Conservation (phyloP, 2,329 filamentous ascomycete species). For the Ascochyta lentis region DNA sequence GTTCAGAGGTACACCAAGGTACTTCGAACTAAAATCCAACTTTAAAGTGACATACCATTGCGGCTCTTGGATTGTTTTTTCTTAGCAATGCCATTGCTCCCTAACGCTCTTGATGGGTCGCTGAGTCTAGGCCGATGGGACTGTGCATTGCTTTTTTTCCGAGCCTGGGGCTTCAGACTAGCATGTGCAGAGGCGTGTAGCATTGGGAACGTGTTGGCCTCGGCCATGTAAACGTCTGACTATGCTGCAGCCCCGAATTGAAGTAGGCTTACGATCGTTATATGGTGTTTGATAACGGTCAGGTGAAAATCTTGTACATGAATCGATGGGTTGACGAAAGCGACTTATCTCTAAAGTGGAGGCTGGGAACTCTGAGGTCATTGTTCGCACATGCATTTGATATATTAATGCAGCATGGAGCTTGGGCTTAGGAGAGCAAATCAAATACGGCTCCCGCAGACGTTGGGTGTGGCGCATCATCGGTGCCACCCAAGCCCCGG, state of each 20-base stretch:
- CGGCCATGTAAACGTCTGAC: constrained; percentile 30
- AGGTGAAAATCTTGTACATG: constrained; percentile 16
- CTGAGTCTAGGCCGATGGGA: constrained; percentile 31
- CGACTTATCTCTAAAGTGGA: constrained; percentile 15
- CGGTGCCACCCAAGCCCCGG: constrained; percentile 53
- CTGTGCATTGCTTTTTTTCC: background rate
- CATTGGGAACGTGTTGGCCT: background rate
- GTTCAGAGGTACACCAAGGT: background rate
- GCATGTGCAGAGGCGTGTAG: constrained; percentile 18
- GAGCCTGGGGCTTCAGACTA: background rate
- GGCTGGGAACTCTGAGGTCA: background rate
- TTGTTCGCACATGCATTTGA: constrained; percentile 6
- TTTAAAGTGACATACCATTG: constrained; percentile 64
- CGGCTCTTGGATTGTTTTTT: constrained; percentile 78
- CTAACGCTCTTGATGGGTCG: constrained; percentile 31
- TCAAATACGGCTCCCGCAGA: constrained; percentile 49
- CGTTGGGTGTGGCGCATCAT: constrained; percentile 51
- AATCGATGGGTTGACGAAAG: background rate
- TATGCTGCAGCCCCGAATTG: constrained; percentile 23
- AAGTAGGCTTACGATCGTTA: constrained; percentile 5
- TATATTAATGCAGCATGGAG: constrained; percentile 6
- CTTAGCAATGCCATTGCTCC: constrained; percentile 57
- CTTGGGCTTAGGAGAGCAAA: constrained; percentile 9
- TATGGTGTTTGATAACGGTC: background rate
- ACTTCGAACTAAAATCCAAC: background rate